Evolutionary conservation across 1,284 basidiomycete species (phyloP).

Genomic region (Cryptococcus neoformans): DNA sequence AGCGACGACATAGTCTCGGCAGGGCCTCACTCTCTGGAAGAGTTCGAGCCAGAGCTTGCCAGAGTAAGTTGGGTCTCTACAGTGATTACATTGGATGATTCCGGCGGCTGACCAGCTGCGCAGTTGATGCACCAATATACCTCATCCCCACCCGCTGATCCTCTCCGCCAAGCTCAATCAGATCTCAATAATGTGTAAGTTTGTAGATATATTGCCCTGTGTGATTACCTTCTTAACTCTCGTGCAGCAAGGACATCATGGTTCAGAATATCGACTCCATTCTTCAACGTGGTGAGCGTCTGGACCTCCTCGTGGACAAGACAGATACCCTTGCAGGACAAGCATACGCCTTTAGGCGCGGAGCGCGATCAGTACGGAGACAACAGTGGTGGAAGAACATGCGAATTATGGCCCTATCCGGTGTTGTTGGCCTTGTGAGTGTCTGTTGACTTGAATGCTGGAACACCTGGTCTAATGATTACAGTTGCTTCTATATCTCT

Average conservation of each 20-base stretch:
- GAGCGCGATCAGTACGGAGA: constrained; percentile 77
- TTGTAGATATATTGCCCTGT: background rate
- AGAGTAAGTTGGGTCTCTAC: constrained; percentile 50
- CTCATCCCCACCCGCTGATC: constrained; percentile 84
- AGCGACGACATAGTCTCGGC: constrained; percentile 50
- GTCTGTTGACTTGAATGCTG: no score
- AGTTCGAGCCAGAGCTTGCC: constrained; percentile 49
- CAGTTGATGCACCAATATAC: constrained; percentile 82
- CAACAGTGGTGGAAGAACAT: constrained; percentile 98
- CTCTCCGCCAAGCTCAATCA: constrained; percentile 80
- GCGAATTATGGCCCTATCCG: constrained; percentile 67
- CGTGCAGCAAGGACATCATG: constrained; percentile 80
- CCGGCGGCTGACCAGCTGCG: constrained; percentile 21
- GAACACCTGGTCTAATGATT: background rate
- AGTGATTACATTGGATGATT: background rate
- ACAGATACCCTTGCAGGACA: constrained; percentile 94
- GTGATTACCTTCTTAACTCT: background rate
- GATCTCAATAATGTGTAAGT: constrained; percentile 78
- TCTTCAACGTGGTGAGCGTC: constrained; percentile 86
- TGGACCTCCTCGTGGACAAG: constrained; percentile 95
- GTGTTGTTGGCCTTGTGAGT: constrained; percentile 72
- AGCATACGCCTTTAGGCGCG: constrained; percentile 90
- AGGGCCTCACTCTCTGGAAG: constrained; percentile 49
- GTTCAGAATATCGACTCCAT: constrained; percentile 92
- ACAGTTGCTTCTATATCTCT: constrained; percentile 70